phyloP scores from a whole-genome alignment of 2,329 filamentous ascomycete species.

The Ampelomyces quisqualis region DNA sequence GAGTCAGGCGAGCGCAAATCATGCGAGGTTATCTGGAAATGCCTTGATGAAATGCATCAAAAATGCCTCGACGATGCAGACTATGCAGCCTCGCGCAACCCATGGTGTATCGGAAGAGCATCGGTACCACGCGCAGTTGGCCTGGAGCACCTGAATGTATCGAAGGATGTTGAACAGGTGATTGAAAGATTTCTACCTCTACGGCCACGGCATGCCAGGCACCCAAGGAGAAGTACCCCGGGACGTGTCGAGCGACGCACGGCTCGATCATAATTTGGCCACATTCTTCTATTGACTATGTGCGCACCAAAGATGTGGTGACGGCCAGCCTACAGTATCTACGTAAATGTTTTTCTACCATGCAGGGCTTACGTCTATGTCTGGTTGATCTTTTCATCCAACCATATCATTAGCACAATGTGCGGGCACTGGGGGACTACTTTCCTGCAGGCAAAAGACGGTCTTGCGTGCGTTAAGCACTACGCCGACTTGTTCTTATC shows the following conservation, averaged over 20 bases:
- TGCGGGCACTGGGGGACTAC: too few relatives aligned
- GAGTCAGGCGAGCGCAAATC: constrained; percentile 5
- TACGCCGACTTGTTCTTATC: too few relatives aligned
- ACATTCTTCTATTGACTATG: too few relatives aligned
- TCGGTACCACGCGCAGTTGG: not conserved
- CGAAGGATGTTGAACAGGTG: not conserved
- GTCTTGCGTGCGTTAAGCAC: too few relatives aligned
- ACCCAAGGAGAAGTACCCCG: not conserved
- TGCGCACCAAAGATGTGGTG: too few relatives aligned
- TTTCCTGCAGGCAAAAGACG: too few relatives aligned
- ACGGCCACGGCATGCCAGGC: not conserved
- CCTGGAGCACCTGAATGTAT: not conserved
- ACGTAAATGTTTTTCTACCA: too few relatives aligned
- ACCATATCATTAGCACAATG: too few relatives aligned
- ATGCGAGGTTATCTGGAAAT: constrained; percentile 1
- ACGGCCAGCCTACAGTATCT: too few relatives aligned
- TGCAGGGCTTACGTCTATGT: too few relatives aligned
- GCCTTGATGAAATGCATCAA: not conserved
- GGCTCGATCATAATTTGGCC: too few relatives aligned
- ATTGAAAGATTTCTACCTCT: not conserved
- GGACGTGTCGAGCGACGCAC: not conserved
- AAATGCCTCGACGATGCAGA: not conserved
- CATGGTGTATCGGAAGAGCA: not conserved
- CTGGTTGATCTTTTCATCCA: too few relatives aligned
- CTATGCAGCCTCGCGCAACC: not conserved